These are phyloP conservation scores for Geranium rotundifolium DNA, from an alignment of 345 rosid species.

Conservation along the genomic window DNA sequence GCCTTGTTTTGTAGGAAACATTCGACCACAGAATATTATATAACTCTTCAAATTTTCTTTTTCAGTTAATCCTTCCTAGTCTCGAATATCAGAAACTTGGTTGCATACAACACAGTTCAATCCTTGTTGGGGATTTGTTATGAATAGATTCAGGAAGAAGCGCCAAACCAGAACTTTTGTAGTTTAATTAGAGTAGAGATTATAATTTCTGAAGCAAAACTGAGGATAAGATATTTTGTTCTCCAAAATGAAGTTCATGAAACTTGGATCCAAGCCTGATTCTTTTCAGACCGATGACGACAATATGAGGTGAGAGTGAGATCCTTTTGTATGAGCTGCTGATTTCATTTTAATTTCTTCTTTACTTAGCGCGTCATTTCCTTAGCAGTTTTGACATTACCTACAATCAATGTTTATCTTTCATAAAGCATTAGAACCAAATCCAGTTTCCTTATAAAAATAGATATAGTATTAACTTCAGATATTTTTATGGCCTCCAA, in stretches of 20 bases:
- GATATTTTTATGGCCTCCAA: too few species aligned
- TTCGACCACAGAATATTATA: slow-evolving; percentile 16
- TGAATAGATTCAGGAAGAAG: too few species aligned
- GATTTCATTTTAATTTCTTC: neutral
- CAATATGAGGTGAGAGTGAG: slow-evolving; percentile 18
- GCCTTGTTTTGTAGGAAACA: slow-evolving; percentile 16
- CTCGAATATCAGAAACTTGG: too few species aligned
- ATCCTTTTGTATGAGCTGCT: neutral
- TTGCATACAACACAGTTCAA: too few species aligned
- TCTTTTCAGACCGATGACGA: slow-evolving; percentile 34
- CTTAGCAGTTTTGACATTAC: neutral
- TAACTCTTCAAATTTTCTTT: neutral
- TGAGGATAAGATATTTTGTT: slow-evolving; percentile 4
- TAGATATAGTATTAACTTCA: too few species aligned
- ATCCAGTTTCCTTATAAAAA: too few species aligned
- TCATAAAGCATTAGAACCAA: too few species aligned
- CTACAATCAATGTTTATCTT: too few species aligned
- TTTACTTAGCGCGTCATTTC: neutral
- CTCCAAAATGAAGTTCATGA: slow-evolving; percentile 44
- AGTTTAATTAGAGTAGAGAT: neutral
- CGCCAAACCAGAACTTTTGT: too few species aligned
- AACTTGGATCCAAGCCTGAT: slow-evolving; percentile 47
- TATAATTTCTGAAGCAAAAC: neutral
- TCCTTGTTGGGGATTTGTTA: too few species aligned
- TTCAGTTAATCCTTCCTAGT: slow-evolving; percentile 5